Base-by-base conservation (phyloP, 768 basidiomycete genomes). In the Lyophyllum atratum region DNA sequence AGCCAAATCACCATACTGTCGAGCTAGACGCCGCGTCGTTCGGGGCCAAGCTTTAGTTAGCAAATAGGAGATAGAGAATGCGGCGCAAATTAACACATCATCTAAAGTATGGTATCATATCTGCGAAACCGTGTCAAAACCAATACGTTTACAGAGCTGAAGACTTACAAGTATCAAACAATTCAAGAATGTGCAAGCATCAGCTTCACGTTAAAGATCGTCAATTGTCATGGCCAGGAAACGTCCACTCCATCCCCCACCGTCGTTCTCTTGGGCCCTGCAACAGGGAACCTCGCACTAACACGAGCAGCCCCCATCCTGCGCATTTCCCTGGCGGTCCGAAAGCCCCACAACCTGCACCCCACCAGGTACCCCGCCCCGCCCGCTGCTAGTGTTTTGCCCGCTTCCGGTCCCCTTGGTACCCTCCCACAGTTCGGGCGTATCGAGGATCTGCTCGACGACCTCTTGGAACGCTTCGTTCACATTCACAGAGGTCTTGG, bases 401-500 rank as follows among this genome's bases (percentile, higher is more conserved):
- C 59, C 62, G 10, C 62, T 54, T 62, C 73, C 67, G 10, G 63
- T 54, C 63, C 73, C 67, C 28, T 59, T 51, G 15, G 63, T 55
- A 14, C 71, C 62, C 24, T 83, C 81, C 92, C 92, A 94, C 47
- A 95, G 73, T 69, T 87, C 88, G 0, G 92, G 91, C 0, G 90
- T 92, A 34, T 92, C 90, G 50, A 95, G 63, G 58, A 96, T 95
- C 73, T 82, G 81, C 67, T 83, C 81, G 21, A 97, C 94, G 6
- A 96, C 84, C 52, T 90, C 87, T 26, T 72, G 75, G 59, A 84
- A 83, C 2, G 88, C 85, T 44, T 93, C 91, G 28, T 78, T 80
- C 6, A 98, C 95, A 15, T 90, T 89, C 0, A 91, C 78, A 8
- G 88, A 84, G 0, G 93, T 97, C 84, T 98, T 98, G 0, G 96